Percentiles rank a stretch among this genome's conserved stretches.
These are phyloP conservation scores for Arthrinium phaeospermum DNA, from an alignment of 2,329 filamentous ascomycete genomes.

Conservation along the genomic window DNA sequence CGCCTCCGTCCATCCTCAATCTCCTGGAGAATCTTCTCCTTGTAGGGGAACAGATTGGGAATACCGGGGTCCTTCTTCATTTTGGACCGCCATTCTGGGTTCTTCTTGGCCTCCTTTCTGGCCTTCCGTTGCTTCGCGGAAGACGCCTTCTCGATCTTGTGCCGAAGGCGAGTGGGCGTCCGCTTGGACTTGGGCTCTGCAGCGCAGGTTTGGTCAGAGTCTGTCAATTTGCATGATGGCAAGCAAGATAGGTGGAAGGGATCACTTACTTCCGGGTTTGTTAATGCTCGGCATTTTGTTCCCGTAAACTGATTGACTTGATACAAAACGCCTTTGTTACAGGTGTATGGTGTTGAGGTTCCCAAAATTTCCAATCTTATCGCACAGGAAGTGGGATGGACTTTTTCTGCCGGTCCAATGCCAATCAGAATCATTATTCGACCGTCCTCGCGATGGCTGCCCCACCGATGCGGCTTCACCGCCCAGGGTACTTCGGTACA, in stretches of 20 bases:
- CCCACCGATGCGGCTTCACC: conserved; percentile 1
- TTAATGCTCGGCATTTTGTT: conserved; percentile 35
- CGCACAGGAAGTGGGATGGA: conserved; percentile 18
- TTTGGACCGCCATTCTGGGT: conserved; percentile 94
- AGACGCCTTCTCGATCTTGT: conserved; percentile 95
- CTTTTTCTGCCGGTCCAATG: conserved; percentile 16
- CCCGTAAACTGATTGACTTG: conserved; percentile 22
- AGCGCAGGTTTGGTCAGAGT: conserved; percentile 4
- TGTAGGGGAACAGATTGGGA: conserved; percentile 96
- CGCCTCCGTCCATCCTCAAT: conserved; percentile 85
- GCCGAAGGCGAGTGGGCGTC: conserved; percentile 82
- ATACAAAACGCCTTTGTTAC: conserved; percentile 13
- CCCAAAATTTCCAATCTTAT: conserved; percentile 18
- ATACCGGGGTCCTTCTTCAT: conserved; percentile 98
- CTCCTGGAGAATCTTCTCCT: conserved; percentile 91
- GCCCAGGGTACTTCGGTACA: background rate
- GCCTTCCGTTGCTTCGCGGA: conserved; percentile 89
- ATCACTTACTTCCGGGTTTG: conserved; percentile 9
- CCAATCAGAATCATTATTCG: conserved; percentile 1
- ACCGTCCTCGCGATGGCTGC: background rate
- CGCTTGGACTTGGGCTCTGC: conserved; percentile 95
- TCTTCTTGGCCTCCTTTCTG: conserved; percentile 90
- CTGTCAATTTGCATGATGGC: background rate
- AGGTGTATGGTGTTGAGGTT: background rate
- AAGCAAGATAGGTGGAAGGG: background rate